phyloP scores from a whole-genome alignment of 2,329 filamentous ascomycete species.

The Trichoderma semiorbis region DNA sequence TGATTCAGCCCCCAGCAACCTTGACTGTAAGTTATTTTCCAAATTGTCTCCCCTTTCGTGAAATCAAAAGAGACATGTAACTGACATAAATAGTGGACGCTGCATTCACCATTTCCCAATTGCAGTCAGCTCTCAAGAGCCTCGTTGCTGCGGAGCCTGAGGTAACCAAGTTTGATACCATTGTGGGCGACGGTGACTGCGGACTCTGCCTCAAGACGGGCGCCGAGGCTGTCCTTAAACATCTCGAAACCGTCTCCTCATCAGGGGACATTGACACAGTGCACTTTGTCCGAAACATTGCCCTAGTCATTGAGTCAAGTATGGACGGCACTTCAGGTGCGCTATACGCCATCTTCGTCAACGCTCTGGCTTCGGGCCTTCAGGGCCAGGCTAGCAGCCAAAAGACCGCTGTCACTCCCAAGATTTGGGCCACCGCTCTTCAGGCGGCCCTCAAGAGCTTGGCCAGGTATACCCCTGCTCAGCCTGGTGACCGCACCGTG shows the following conservation, averaged over 20 bases:
- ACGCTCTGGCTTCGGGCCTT: slow-evolving; percentile 53
- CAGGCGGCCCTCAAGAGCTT: slow-evolving; percentile 54
- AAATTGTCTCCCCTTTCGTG: neutral
- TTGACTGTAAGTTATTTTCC: slow-evolving; percentile 14
- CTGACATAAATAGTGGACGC: slow-evolving; percentile 17
- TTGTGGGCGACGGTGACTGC: slow-evolving; percentile 33
- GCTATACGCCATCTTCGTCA: slow-evolving; percentile 72
- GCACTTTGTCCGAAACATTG: slow-evolving; percentile 27
- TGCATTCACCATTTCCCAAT: neutral
- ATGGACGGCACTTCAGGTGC: slow-evolving; percentile 76
- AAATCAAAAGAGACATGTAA: neutral
- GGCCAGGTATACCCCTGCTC: slow-evolving; percentile 66
- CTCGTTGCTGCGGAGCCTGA: slow-evolving; percentile 37
- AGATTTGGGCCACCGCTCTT: slow-evolving; percentile 49
- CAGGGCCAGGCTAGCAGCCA: slow-evolving; percentile 1
- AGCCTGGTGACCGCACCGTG: slow-evolving; percentile 67
- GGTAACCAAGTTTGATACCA: slow-evolving; percentile 27
- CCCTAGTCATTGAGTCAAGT: slow-evolving; percentile 60
- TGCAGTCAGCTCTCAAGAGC: slow-evolving; percentile 15
- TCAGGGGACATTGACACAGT: slow-evolving; percentile 30
- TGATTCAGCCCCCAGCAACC: slow-evolving; percentile 17
- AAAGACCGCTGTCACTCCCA: slow-evolving; percentile 9
- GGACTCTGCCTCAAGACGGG: slow-evolving; percentile 26
- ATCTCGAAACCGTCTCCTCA: slow-evolving; percentile 43
- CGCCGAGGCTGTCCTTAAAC: slow-evolving; percentile 55